Percentiles rank a stretch among this genome's conserved stretches.
phyloP scores from a whole-genome alignment of 345 rosid genomes.

The Nasturtium officinale region DNA sequence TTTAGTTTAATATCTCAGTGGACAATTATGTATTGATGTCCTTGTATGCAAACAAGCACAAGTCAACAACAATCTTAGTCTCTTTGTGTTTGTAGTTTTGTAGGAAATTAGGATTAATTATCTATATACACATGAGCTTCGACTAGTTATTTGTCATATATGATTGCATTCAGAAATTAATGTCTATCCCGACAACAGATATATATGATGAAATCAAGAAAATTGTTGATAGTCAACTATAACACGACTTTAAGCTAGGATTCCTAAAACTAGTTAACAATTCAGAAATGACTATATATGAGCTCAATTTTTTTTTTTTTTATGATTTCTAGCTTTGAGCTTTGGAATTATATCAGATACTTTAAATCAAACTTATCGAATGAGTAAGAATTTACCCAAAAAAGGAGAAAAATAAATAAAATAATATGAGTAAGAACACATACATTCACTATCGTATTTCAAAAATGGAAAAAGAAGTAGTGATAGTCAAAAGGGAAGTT shows the following conservation, averaged over 20 bases:
- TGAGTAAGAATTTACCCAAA: too few relatives aligned
- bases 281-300: not conserved
- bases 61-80: slow-evolving; percentile 41
- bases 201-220: slow-evolving; percentile 31
- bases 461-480: not conserved
- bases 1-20: slow-evolving; percentile 22
- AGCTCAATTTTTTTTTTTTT: too few relatives aligned
- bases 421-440: too few relatives aligned
- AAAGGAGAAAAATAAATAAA: too few relatives aligned
- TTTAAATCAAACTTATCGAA: not conserved
- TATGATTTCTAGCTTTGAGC: not conserved
- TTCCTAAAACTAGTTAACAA: not conserved
- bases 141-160: slow-evolving; percentile 34
- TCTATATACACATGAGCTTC: slow-evolving; percentile 26
- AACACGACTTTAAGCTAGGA: slow-evolving; percentile 32
- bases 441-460: not conserved
- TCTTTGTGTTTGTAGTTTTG: slow-evolving; percentile 42
- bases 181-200: slow-evolving; percentile 33
- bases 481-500: slow-evolving; percentile 16
- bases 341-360: not conserved
- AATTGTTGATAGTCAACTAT: slow-evolving; percentile 23
- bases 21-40: slow-evolving; percentile 39
- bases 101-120: not conserved
- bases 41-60: slow-evolving; percentile 40
- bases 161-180: slow-evolving; percentile 38